phyloP scores from a whole-genome alignment of 1,139 yeast species.

The Kurtzmaniella quercitrusa region DNA sequence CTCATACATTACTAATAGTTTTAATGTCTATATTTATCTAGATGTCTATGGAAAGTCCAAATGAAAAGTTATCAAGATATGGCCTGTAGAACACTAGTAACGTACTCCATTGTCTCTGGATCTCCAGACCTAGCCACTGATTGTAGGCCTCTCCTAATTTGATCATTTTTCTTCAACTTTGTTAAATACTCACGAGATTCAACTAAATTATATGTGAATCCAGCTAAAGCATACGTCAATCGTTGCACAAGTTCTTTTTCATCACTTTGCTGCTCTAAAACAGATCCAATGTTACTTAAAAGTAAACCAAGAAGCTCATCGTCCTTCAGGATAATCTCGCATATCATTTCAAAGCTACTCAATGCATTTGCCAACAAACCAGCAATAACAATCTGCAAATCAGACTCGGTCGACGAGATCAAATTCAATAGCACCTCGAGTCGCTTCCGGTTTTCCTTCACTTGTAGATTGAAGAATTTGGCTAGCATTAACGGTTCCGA shows the following conservation, averaged over 20 bases:
- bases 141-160: not conserved
- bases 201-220: slow-evolving; percentile 24
- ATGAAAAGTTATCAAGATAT: too few relatives aligned
- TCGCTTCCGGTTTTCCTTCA: slow-evolving; percentile 23
- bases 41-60: too few relatives aligned
- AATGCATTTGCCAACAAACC: slow-evolving; percentile 50
- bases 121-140: not conserved
- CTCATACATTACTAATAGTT: slow-evolving; percentile 2
- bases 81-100: not conserved
- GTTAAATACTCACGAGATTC: slow-evolving; percentile 8
- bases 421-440: slow-evolving; percentile 35
- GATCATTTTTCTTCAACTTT: slow-evolving; percentile 10
- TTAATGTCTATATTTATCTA: not conserved
- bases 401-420: slow-evolving; percentile 32
- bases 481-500: slow-evolving; percentile 41
- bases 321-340: slow-evolving; percentile 25
- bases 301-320: slow-evolving; percentile 22
- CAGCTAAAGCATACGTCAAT: slow-evolving; percentile 28
- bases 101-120: not conserved
- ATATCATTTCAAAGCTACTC: slow-evolving; percentile 43
- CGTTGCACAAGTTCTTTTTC: slow-evolving; percentile 34
- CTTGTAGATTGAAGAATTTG: slow-evolving; percentile 45
- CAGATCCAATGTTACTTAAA: slow-evolving; percentile 15
- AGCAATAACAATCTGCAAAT: slow-evolving; percentile 38
- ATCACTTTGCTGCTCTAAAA: slow-evolving; percentile 25